Conservation (phyloP, 2,329 filamentous ascomycete species). For the Neopestalotiopsis clavispora region DNA sequence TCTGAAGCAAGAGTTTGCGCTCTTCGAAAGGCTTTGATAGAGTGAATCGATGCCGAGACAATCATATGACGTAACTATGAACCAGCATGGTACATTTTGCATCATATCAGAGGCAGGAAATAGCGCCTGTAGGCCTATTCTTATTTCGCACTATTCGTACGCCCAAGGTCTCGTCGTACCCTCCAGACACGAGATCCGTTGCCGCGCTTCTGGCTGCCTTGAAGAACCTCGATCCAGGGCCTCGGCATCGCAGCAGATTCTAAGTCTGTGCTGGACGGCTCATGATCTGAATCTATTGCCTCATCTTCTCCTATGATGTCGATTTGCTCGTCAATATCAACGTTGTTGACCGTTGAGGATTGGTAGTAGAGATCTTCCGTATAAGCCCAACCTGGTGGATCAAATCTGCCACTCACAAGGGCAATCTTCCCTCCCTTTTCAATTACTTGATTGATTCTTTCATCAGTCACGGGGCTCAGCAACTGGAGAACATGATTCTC, state of each 20-base stretch:
- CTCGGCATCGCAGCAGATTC: constrained; percentile 45
- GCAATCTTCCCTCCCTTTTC: constrained; percentile 56
- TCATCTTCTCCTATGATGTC: constrained; percentile 41
- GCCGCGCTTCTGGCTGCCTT: constrained; percentile 59
- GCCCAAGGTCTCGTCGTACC: constrained; percentile 66
- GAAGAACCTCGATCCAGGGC: constrained; percentile 65
- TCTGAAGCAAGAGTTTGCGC: neutral
- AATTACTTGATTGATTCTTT: constrained; percentile 45
- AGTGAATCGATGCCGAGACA: neutral
- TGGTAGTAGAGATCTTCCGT: constrained; percentile 62
- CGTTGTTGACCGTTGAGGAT: constrained; percentile 23
- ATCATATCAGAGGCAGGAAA: neutral
- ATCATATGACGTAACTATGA: neutral
- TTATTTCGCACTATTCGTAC: constrained; percentile 21
- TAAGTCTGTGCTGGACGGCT: constrained; percentile 11
- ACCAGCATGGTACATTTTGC: neutral
- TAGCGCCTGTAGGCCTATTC: neutral
- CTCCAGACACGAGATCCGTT: constrained; percentile 67
- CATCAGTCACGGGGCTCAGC: constrained; percentile 61
- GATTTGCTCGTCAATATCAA: constrained; percentile 29
- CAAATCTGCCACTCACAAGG: constrained; percentile 71
- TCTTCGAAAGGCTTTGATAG: neutral
- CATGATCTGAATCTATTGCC: constrained; percentile 27
- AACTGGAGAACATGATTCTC: constrained; percentile 62
- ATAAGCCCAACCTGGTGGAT: constrained; percentile 72